These are phyloP conservation scores for Mycothermus thermophilus DNA, from an alignment of 495 filamentous ascomycete genomes.

Conservation along the genomic window DNA sequence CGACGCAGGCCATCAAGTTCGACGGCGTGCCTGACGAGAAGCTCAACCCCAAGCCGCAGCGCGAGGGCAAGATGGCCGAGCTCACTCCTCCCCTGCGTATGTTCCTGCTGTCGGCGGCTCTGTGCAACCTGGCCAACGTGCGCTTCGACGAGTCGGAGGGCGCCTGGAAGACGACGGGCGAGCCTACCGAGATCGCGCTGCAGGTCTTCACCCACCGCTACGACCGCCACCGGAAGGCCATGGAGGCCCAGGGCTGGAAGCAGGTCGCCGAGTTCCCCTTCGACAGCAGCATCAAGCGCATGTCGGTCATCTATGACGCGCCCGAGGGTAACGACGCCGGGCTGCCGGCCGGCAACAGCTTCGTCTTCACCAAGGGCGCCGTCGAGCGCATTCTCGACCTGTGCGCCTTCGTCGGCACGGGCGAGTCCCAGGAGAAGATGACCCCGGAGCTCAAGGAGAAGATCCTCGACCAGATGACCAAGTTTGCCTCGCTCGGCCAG, in stretches of 20 bases:
- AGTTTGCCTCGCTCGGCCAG: slow-evolving; percentile 62
- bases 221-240: slow-evolving; percentile 40
- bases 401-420: slow-evolving; percentile 46
- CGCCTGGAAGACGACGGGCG: slow-evolving; percentile 62
- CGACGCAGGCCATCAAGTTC: slow-evolving; percentile 39
- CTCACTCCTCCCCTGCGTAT: slow-evolving; percentile 39
- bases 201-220: slow-evolving; percentile 69
- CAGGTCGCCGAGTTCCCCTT: slow-evolving; percentile 67
- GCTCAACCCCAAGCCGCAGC: slow-evolving; percentile 11
- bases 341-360: slow-evolving; percentile 21
- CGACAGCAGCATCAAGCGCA: slow-evolving; percentile 68
- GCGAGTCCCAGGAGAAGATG: slow-evolving; percentile 35
- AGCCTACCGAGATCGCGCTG: slow-evolving; percentile 74
- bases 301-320: slow-evolving; percentile 58
- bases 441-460: slow-evolving; percentile 45
- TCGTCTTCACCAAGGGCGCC: slow-evolving; percentile 68
- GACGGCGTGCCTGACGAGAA: slow-evolving; percentile 35
- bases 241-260: slow-evolving; percentile 42
- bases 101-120: slow-evolving; percentile 56
- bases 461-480: slow-evolving; percentile 50
- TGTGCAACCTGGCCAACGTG: slow-evolving; percentile 67
- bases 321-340: slow-evolving; percentile 16
- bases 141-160: slow-evolving; percentile 38
- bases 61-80: slow-evolving; percentile 15
- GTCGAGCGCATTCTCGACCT: slow-evolving; percentile 66